These are phyloP conservation scores for Tricholoma hemisulphureum DNA, from an alignment of 768 basidiomycete species.

Conservation along the genomic window DNA sequence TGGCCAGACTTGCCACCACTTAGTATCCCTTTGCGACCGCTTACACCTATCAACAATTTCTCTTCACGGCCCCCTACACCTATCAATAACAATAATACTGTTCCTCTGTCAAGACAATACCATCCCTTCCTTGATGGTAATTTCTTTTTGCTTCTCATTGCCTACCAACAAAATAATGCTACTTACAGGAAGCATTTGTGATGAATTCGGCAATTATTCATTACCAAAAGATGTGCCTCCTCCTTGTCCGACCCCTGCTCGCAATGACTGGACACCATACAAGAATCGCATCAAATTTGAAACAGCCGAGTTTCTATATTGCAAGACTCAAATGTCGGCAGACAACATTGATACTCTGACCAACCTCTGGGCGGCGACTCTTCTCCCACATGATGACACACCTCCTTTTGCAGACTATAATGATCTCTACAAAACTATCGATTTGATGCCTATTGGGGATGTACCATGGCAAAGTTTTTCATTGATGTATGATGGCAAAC, in stretches of 20 bases:
- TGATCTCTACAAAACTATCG: constrained; percentile 34
- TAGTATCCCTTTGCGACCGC: no score
- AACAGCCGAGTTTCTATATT: constrained; percentile 15
- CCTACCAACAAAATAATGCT: no score
- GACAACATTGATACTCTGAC: constrained; percentile 24
- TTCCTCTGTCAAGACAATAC: no score
- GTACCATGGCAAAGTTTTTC: constrained; percentile 36
- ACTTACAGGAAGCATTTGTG: no score
- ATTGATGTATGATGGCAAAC: constrained; percentile 24
- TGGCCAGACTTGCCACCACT: no score
- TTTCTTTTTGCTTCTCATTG: constrained; percentile 2
- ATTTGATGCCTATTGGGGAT: constrained; percentile 31
- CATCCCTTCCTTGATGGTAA: not conserved
- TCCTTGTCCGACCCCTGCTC: not conserved
- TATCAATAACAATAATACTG: no score
- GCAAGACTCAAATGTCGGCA: constrained; percentile 20
- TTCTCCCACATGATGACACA: no score
- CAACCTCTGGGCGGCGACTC: constrained; percentile 14
- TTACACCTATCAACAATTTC: no score
- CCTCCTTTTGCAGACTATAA: constrained; percentile 31
- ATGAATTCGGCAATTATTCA: constrained; percentile 7
- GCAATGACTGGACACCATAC: constrained; percentile 16
- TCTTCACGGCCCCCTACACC: no score
- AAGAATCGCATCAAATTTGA: constrained; percentile 10
- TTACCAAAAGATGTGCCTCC: constrained; percentile 6